phyloP scores from a whole-genome alignment of 1,284 basidiomycete species.

The Tilletia caries region DNA sequence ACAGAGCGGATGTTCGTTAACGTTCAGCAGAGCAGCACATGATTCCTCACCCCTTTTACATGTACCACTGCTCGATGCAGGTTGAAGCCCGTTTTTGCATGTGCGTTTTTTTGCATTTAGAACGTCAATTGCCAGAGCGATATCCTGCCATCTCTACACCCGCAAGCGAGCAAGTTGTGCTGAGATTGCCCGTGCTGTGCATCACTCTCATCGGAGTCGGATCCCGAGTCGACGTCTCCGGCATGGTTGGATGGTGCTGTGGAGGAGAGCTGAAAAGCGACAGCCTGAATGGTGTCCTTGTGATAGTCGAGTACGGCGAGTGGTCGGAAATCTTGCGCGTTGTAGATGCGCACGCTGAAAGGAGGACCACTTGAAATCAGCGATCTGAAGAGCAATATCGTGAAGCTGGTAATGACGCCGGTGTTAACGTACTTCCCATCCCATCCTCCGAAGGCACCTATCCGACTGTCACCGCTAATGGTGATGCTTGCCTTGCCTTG shows the following conservation, averaged over 20 bases:
- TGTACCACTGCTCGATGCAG: too few species aligned
- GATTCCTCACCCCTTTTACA: not conserved
- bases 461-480: conserved; percentile 18
- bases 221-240: conserved; percentile 1
- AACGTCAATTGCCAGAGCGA: conserved; percentile 11
- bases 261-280: conserved; percentile 26
- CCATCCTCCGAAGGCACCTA: conserved; percentile 26
- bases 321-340: conserved; percentile 27
- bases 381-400: not conserved
- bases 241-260: not conserved
- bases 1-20: not conserved
- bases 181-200: too few species aligned
- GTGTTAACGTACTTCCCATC: conserved; percentile 32
- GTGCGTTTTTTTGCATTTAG: not conserved
- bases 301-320: conserved; percentile 40
- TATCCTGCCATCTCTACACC: conserved; percentile 12
- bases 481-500: conserved; percentile 23
- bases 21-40: not conserved
- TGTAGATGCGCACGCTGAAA: conserved; percentile 29
- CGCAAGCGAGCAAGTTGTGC: not conserved
- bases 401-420: too few species aligned
- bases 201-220: conserved; percentile 8
- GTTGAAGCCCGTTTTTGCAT: not conserved
- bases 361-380: not conserved
- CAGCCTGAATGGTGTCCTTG: conserved; percentile 31